Base-by-base conservation (phyloP, 495 filamentous ascomycete species). In the Hypomontagnella submonticulosa region DNA sequence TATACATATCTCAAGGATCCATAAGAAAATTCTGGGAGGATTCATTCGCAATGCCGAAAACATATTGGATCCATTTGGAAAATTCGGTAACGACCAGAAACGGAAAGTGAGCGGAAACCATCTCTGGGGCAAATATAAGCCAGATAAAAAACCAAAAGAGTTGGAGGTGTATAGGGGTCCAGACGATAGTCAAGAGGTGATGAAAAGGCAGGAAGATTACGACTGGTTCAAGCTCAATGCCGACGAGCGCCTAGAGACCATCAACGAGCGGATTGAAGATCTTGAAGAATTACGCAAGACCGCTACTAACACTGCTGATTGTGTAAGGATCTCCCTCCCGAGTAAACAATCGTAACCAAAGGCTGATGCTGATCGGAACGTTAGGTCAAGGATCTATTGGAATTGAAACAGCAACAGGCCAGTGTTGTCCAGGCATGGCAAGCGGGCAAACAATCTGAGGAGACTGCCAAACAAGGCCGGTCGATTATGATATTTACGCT, bases 401-500 rank as follows among this genome's bases (percentile, higher is more conserved):
- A 80, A 32, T 75, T 90, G 34, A 89, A 88, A 64, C 87, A 89
- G 56, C 87, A 88, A 49, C 85, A 89, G 57, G 84, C 87, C 0
- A 84, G 85, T 53, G 81, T 88, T 0, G 76, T 87, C 12, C 83
- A 89, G 66, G 81, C 85, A 2, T 81, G 83, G 58, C 76, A 86
- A 42, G 80, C 85, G 0, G 73, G 83, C 1, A 81, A 81, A 70
- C 83, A 87, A 44, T 84, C 84, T 2, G 81, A 85, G 13, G 84
- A 87, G 19, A 80, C 85, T 0, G 77, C 84, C 11, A 80, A 78
- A 15, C 87, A 90, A 61, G 83, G 84, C 0, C 76, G 80, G 20
- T 79, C 85, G 4, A 80, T 89, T 33, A 87, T 89, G 85, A 79
- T 88, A 0, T 89, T 89, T 54, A 89, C 87, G 0, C 78, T 88